These are phyloP conservation scores for Beauveria sp. DNA, from an alignment of 2,329 filamentous ascomycete genomes.

Conservation along the genomic window DNA sequence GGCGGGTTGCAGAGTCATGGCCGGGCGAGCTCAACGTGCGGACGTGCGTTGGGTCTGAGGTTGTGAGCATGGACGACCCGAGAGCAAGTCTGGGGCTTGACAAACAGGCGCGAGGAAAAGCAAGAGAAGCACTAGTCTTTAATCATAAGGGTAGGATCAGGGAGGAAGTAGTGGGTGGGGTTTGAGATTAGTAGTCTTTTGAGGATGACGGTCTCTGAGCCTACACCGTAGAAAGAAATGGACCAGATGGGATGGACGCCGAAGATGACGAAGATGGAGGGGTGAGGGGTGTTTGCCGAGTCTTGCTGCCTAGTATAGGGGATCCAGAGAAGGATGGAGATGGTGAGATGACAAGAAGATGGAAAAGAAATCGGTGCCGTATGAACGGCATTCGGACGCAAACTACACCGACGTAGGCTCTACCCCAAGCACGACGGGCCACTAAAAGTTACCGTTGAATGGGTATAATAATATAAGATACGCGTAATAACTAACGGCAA, in stretches of 20 bases:
- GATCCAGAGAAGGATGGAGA: no score
- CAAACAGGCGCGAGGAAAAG: neutral
- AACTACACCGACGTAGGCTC: no score
- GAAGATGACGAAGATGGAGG: neutral
- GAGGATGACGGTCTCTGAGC: neutral
- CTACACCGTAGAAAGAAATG: neutral
- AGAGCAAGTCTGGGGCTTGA: neutral
- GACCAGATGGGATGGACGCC: neutral
- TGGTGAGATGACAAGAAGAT: no score
- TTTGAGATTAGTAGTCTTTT: neutral
- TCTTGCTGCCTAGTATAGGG: neutral
- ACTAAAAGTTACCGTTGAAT: no score
- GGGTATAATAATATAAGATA: no score
- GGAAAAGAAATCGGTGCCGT: no score
- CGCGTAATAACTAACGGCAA: no score
- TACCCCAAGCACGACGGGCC: no score
- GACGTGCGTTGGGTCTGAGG: slow-evolving; percentile 1
- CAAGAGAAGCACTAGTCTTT: neutral
- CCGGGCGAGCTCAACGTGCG: neutral
- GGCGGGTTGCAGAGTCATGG: neutral
- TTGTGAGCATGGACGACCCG: neutral
- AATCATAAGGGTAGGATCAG: neutral
- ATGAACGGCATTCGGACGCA: no score
- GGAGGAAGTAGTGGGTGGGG: neutral
- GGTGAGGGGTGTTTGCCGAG: neutral